phyloP scores from a whole-genome alignment of 768 basidiomycete genomes.

The Hortiboletus flavorubellus region DNA sequence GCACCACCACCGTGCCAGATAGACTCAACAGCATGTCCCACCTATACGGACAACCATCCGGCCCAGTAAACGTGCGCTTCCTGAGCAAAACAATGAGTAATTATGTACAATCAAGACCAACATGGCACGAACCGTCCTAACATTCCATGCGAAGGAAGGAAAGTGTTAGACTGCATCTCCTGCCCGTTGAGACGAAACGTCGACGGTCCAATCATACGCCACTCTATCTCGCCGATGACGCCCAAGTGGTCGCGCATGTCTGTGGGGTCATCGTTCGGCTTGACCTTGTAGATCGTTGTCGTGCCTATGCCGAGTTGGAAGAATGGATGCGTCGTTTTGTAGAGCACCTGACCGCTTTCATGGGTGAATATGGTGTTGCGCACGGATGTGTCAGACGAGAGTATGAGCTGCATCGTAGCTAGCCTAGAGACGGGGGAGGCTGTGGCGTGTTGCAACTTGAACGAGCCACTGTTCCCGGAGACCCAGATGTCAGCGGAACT shows the following conservation, averaged over 20 bases:
- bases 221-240: slow-evolving; percentile 34
- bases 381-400: slow-evolving; percentile 19
- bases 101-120: background rate
- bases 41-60: slow-evolving; percentile 32
- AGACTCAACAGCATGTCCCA: slow-evolving; percentile 27
- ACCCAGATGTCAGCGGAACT: slow-evolving; percentile 13
- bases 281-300: slow-evolving; percentile 28
- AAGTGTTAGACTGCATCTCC: slow-evolving; percentile 25
- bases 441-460: background rate
- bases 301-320: slow-evolving; percentile 5
- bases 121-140: slow-evolving; percentile 17
- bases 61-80: slow-evolving; percentile 32
- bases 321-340: slow-evolving; percentile 26
- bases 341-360: slow-evolving; percentile 26
- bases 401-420: slow-evolving; percentile 16
- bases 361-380: slow-evolving; percentile 26
- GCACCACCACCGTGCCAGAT: slow-evolving; percentile 7
- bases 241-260: slow-evolving; percentile 32
- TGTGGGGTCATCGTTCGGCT: slow-evolving; percentile 15
- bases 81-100: background rate
- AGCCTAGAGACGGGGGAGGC: too few relatives aligned
- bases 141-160: slow-evolving; percentile 23
- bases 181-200: slow-evolving; percentile 28
- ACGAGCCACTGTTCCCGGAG: background rate
- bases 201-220: slow-evolving; percentile 29